A percentile compares a stretch with the other conserved stretches of the same genome.
Conservation (phyloP, 2,329 filamentous ascomycete species). For the Sarocladium kiliense region DNA sequence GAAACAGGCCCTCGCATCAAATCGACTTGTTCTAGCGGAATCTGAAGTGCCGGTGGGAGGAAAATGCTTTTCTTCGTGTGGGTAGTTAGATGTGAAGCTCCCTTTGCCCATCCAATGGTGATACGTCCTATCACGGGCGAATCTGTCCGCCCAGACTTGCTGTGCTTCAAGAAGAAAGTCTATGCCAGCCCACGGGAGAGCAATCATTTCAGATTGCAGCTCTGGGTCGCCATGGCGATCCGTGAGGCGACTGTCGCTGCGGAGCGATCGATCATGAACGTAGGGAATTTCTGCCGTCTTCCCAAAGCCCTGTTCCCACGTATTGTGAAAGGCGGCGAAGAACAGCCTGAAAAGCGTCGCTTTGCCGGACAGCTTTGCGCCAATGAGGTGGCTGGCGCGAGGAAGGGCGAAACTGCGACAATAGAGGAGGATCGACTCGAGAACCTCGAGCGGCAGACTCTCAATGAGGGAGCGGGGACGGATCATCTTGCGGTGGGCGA, state of each 20-base stretch:
- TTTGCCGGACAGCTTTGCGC: conserved; percentile 38
- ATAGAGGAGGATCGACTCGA: conserved; percentile 47
- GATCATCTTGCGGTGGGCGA: conserved; percentile 20
- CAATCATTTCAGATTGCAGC: conserved; percentile 36
- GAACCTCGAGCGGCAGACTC: conserved; percentile 44
- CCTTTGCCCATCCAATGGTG: conserved; percentile 20
- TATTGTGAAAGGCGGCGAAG: conserved; percentile 29
- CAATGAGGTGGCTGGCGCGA: conserved; percentile 37
- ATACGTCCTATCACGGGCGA: conserved; percentile 28
- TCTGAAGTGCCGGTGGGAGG: conserved; percentile 15
- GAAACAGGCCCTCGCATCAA: conserved; percentile 29
- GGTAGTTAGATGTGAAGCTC: not conserved
- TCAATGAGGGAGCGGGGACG: conserved; percentile 18
- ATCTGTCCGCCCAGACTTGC: conserved; percentile 38
- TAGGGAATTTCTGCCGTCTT: not conserved
- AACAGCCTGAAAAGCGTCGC: conserved; percentile 31
- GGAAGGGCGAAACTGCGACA: conserved; percentile 45
- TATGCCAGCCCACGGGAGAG: conserved; percentile 38
- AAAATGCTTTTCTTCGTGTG: not conserved
- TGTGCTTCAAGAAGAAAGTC: conserved; percentile 42
- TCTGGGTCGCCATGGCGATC: not conserved
- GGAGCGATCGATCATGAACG: not conserved
- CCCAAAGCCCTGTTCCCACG: conserved; percentile 34
- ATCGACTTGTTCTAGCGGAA: conserved; percentile 19
- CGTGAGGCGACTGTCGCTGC: not conserved